Evolutionary conservation across 306 rosid species (phyloP).

Genomic region (Mucuna pruriens): DNA sequence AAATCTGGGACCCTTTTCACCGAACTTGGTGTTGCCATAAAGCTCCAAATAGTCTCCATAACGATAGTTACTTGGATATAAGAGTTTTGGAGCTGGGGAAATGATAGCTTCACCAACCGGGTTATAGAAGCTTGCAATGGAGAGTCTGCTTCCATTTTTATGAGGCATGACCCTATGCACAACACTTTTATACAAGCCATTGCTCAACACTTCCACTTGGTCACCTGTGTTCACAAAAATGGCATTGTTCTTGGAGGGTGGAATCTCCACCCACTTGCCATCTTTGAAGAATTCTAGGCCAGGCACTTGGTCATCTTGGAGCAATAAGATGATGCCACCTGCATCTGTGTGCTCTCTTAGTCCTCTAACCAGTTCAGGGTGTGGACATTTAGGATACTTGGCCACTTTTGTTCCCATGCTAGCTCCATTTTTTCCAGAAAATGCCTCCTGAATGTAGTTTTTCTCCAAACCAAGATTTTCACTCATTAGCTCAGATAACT

Average conservation of each 20-base stretch:
- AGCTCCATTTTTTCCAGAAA: constrained; percentile 64
- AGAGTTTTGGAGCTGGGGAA: constrained; percentile 65
- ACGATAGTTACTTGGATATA: constrained; percentile 60
- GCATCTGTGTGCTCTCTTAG: constrained; percentile 94
- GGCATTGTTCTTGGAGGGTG: constrained; percentile 83
- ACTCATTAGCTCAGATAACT: constrained; percentile 69
- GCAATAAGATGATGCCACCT: constrained; percentile 89
- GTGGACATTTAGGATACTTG: constrained; percentile 69
- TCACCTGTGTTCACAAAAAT: constrained; percentile 92
- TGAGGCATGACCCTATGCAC: constrained; percentile 80
- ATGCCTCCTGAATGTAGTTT: constrained; percentile 55
- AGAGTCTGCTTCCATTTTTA: constrained; percentile 71
- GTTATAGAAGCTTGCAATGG: constrained; percentile 85
- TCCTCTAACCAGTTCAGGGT: constrained; percentile 74
- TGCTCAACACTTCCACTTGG: constrained; percentile 72
- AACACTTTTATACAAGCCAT: constrained; percentile 67
- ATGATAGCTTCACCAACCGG: constrained; percentile 69
- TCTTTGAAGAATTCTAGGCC: constrained; percentile 74
- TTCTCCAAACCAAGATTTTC: constrained; percentile 78
- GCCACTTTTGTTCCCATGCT: constrained; percentile 91
- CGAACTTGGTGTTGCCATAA: constrained; percentile 75
- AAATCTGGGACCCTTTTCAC: constrained; percentile 71
- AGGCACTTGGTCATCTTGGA: constrained; percentile 86
- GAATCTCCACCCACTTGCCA: constrained; percentile 82
- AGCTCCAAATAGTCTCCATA: constrained; percentile 78